Percentiles rank a stretch among this genome's conserved stretches.
Evolutionary conservation across 352 stramenopile species (phyloP).

Genomic region (Thalassiosira livingstoniorum): DNA sequence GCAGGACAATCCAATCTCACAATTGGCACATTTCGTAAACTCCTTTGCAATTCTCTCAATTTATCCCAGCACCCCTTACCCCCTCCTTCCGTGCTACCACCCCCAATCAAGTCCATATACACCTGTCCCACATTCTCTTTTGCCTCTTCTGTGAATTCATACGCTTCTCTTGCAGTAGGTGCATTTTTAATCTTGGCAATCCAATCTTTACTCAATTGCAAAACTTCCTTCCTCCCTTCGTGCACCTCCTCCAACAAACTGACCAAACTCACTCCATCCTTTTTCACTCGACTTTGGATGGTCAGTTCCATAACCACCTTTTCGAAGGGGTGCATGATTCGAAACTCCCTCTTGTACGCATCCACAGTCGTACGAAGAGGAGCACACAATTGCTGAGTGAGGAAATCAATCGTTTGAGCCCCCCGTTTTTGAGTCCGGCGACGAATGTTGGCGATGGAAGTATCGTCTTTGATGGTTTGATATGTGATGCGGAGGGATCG

Average conservation of each 20-base stretch:
- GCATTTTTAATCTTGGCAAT: constrained; percentile 75
- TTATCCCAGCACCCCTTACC: no score
- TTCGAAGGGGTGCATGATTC: constrained; percentile 82
- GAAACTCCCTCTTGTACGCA: constrained; percentile 67
- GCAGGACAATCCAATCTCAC: constrained; percentile 86
- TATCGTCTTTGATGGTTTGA: constrained; percentile 38
- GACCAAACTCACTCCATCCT: constrained; percentile 72
- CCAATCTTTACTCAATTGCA: constrained; percentile 80
- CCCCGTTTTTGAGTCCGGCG: constrained; percentile 76
- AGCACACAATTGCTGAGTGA: constrained; percentile 72
- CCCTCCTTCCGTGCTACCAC: no score
- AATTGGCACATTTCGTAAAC: constrained; percentile 76
- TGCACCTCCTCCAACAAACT: constrained; percentile 74
- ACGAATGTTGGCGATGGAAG: constrained; percentile 62
- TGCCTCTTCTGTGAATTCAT: constrained; percentile 66
- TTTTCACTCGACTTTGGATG: constrained; percentile 68
- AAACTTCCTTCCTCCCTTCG: constrained; percentile 72
- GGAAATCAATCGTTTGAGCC: constrained; percentile 69
- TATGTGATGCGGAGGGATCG: constrained; percentile 23
- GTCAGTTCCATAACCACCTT: constrained; percentile 80
- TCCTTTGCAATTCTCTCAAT: constrained; percentile 75
- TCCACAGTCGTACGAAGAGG: constrained; percentile 72
- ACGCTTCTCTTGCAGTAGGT: constrained; percentile 64
- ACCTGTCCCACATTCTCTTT: constrained; percentile 59
- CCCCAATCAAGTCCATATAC: constrained; percentile 65